A percentile compares a stretch with the other conserved stretches of the same genome.
Conservation (phyloP, 2,329 filamentous ascomycete species). For the Fusarium liriodendri region DNA sequence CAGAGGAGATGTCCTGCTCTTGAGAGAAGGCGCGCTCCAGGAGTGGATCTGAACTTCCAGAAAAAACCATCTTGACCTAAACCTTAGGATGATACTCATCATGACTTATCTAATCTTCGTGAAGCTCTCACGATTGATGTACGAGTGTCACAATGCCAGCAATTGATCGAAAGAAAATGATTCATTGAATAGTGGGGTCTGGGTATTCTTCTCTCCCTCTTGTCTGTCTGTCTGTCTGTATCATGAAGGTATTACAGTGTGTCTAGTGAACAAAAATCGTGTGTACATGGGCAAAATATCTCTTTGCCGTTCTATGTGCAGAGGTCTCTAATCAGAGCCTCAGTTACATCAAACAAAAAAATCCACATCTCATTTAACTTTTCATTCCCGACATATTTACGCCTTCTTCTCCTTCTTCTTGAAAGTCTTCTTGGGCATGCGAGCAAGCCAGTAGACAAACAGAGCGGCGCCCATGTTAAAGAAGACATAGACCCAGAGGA, state of each 20-base stretch:
- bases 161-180: background rate
- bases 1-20: too few relatives aligned
- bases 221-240: slow-evolving; percentile 19
- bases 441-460: slow-evolving; percentile 66
- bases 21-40: too few relatives aligned
- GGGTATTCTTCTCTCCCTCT: slow-evolving; percentile 27
- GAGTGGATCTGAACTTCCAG: background rate
- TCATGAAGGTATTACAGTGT: slow-evolving; percentile 31
- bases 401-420: slow-evolving; percentile 50
- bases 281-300: slow-evolving; percentile 28
- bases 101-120: background rate
- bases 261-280: slow-evolving; percentile 26
- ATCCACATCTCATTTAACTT: background rate
- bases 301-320: slow-evolving; percentile 30
- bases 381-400: slow-evolving; percentile 2
- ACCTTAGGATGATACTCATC: background rate
- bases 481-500: slow-evolving; percentile 68
- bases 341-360: background rate
- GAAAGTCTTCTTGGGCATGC: slow-evolving; percentile 56
- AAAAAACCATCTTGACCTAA: background rate
- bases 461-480: slow-evolving; percentile 69
- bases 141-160: background rate
- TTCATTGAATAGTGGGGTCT: slow-evolving; percentile 27
- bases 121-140: background rate
- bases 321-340: slow-evolving; percentile 1